These are phyloP conservation scores for Botrytis pseudocinerea DNA, from an alignment of 2,329 filamentous ascomycete genomes.

Conservation along the genomic window DNA sequence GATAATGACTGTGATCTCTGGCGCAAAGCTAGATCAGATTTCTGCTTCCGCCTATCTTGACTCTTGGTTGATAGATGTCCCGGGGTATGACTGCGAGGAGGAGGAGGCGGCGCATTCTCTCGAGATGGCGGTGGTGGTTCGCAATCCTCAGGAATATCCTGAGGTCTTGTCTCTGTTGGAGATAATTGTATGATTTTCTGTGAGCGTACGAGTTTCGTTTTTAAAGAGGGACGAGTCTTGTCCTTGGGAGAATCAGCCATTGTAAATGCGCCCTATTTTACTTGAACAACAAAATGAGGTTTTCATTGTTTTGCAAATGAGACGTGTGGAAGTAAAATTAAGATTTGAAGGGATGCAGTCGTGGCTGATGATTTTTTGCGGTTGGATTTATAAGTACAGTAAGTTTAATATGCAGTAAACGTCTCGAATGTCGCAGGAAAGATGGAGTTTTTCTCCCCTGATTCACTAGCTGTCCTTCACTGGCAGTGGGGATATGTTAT, in stretches of 20 bases:
- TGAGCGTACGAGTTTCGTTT: constrained; percentile 52
- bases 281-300: constrained; percentile 26
- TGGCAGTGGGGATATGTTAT: not conserved
- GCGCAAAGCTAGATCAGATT: constrained; percentile 37
- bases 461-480: constrained; percentile 20
- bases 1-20: constrained; percentile 41
- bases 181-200: constrained; percentile 52
- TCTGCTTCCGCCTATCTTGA: constrained; percentile 42
- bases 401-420: constrained; percentile 22
- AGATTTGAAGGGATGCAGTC: constrained; percentile 7
- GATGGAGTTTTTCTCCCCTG: constrained; percentile 16
- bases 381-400: constrained; percentile 16
- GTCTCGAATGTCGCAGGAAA: constrained; percentile 15
- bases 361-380: constrained; percentile 22
- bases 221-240: constrained; percentile 42
- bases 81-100: constrained; percentile 61
- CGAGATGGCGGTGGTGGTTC: constrained; percentile 41
- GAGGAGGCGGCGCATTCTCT: constrained; percentile 42
- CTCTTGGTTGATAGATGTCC: constrained; percentile 62
- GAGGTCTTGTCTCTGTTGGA: constrained; percentile 41
- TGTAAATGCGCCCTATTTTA: constrained; percentile 34
- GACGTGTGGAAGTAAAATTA: constrained; percentile 10
- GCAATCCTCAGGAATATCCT: constrained; percentile 43
- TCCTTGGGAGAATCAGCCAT: constrained; percentile 41
- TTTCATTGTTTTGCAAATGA: constrained; percentile 22